These are phyloP conservation scores for Iris pallida DNA, from an alignment of 116 monocot species.

Conservation along the genomic window DNA sequence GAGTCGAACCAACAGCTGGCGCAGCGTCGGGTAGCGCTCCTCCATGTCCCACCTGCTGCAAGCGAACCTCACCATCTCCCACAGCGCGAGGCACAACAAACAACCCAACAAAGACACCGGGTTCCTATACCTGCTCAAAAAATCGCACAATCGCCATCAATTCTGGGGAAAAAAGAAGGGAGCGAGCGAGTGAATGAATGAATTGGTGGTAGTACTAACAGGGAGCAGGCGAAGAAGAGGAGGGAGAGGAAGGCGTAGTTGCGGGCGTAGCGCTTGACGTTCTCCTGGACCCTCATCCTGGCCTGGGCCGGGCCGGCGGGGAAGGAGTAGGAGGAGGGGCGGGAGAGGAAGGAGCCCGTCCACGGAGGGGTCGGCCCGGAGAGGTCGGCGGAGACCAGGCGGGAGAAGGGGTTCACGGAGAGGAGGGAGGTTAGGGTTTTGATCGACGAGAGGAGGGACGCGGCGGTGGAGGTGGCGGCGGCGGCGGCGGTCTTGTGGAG, in stretches of 20 bases:
- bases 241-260: constrained; percentile 60
- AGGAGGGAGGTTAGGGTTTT: constrained; percentile 50
- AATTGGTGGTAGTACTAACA: constrained; percentile 29
- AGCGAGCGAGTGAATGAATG: not conserved
- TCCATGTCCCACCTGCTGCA: constrained; percentile 44
- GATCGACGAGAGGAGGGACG: constrained; percentile 15
- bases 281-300: constrained; percentile 83
- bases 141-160: not conserved
- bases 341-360: constrained; percentile 56
- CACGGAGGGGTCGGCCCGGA: constrained; percentile 55
- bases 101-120: constrained; percentile 66
- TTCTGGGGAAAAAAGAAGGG: not conserved
- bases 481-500: not conserved
- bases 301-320: constrained; percentile 68
- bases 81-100: constrained; percentile 45
- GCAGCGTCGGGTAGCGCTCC: constrained; percentile 31
- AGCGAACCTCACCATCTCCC: constrained; percentile 67
- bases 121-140: constrained; percentile 64
- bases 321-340: constrained; percentile 55
- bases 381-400: constrained; percentile 53
- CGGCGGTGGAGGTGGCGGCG: not conserved
- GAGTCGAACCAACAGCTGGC: constrained; percentile 24
- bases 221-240: constrained; percentile 53
- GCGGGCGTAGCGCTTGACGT: constrained; percentile 67
- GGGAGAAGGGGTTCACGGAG: constrained; percentile 80